These are phyloP conservation scores for Buxus sempervirens DNA, from an alignment of 164 flowering plant species.

Conservation along the genomic window DNA sequence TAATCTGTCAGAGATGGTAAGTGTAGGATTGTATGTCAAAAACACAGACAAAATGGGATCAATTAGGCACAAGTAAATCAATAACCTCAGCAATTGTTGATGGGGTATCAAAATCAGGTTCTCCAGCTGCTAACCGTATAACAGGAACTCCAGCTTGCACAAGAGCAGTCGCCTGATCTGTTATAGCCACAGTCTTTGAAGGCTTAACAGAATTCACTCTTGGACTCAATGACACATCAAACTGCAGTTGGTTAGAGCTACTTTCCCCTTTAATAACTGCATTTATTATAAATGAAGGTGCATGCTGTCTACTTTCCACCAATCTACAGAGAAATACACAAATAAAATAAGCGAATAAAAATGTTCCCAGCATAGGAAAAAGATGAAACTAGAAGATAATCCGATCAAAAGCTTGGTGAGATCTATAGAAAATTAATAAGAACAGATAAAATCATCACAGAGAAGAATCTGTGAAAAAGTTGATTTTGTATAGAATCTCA, in stretches of 20 bases:
- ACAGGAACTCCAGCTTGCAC: slow-evolving; percentile 89
- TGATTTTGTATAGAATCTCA: too few relatives aligned
- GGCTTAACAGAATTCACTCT: slow-evolving; percentile 89
- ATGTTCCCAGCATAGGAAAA: too few relatives aligned
- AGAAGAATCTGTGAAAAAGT: too few relatives aligned
- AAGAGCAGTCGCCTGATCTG: slow-evolving; percentile 93
- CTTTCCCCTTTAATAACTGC: slow-evolving; percentile 39
- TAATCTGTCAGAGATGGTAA: too few relatives aligned
- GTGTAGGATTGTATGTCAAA: neutral
- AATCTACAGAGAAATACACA: slow-evolving; percentile 21
- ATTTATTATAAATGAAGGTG: slow-evolving; percentile 19
- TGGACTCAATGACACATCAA: slow-evolving; percentile 74
- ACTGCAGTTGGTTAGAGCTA: slow-evolving; percentile 27
- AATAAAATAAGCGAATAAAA: neutral
- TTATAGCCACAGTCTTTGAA: slow-evolving; percentile 82
- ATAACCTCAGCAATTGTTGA: slow-evolving; percentile 67
- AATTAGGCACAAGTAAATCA: neutral
- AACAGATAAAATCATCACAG: too few relatives aligned
- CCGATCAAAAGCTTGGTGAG: too few relatives aligned
- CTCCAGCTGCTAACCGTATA: slow-evolving; percentile 87
- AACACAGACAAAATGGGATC: neutral
- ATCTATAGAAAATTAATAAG: too few relatives aligned
- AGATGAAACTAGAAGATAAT: too few relatives aligned
- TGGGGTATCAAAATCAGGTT: slow-evolving; percentile 97
- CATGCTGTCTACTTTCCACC: slow-evolving; percentile 18